Evolutionary conservation across 164 flowering plant species (phyloP), one percentile per base, ranked within the genome.

Genomic region (Stephania japonica): DNA sequence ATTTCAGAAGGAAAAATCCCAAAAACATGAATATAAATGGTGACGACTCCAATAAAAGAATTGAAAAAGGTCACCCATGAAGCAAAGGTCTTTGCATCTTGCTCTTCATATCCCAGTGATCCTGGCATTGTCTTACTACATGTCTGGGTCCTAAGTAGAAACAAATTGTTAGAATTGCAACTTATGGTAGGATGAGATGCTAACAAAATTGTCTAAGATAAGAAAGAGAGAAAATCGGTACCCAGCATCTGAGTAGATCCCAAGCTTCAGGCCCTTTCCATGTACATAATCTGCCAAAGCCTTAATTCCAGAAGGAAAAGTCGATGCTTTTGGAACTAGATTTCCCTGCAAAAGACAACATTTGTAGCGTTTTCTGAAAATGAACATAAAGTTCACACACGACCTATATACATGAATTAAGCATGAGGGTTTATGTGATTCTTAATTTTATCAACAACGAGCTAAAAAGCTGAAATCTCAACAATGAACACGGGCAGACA

Each of bases 211-310:
- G 23, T 44, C 10, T 3, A 18, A 19, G 0, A 67, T 13, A 24
- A 47, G 18, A 7, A 44, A 25, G 42, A 14, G 27, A 65, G 9
- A 44, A 49, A 21, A 4, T 0, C 67, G 5, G 13, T 82, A 87
- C 92, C 93, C 90, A 3, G 91, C 88, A 79, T 87, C 90, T 7
- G 87, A 81, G 76, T 89, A 89, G 62, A 89, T 83, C 78, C 93
- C 93, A 44, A 89, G 80, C 79, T 86, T 87, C 65, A 89, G 80
- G 24, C 93, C 93, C 78, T 85, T 89, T 76, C 80, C 70, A 70
- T 89, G 93, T 43, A 89, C 87, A 73, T 89, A 89, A 79, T 87
- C 90, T 53, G 91, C 93, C n/a, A 89, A 77, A 25, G 85, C 86
- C 77, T 86, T 86, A 59, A 89, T 86, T 43, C 93, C 93, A 9